phyloP scores from a whole-genome alignment of 768 basidiomycete genomes.

The Exidia glandulosa region DNA sequence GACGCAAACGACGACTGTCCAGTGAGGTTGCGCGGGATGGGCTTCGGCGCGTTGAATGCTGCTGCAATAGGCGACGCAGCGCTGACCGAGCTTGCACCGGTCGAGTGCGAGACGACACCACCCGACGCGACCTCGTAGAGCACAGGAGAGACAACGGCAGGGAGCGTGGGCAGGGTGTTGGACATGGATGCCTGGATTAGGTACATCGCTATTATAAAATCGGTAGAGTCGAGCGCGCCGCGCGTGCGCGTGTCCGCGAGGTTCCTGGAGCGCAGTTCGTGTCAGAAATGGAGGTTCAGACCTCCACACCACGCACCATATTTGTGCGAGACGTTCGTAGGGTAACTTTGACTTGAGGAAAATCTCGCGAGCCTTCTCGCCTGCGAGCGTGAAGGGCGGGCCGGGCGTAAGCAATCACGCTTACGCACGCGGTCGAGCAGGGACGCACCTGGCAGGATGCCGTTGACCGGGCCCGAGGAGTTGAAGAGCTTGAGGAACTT shows the following conservation, averaged over 20 bases:
- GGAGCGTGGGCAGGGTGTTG: constrained; percentile 57
- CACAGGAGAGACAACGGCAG: constrained; percentile 65
- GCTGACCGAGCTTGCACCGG: constrained; percentile 28
- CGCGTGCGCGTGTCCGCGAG: constrained; percentile 92
- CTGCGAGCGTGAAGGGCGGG: constrained; percentile 24
- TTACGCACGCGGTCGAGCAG: not conserved
- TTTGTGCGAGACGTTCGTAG: constrained; percentile 79
- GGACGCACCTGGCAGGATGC: constrained; percentile 61
- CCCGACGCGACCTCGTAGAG: constrained; percentile 69
- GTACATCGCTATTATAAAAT: constrained; percentile 95
- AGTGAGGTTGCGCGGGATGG: constrained; percentile 4
- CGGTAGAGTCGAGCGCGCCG: constrained; percentile 76
- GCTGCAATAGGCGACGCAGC: constrained; percentile 12
- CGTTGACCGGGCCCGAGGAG: constrained; percentile 58
- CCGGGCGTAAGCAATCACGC: not conserved
- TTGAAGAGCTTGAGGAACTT: constrained; percentile 79
- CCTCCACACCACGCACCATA: constrained; percentile 52
- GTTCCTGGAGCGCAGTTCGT: constrained; percentile 40
- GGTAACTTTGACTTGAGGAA: constrained; percentile 86
- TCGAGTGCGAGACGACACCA: constrained; percentile 38
- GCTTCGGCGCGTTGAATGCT: constrained; percentile 23
- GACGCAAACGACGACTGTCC: constrained; percentile 2
- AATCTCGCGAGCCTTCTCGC: constrained; percentile 79
- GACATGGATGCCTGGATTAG: constrained; percentile 91
- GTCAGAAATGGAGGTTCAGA: not conserved